phyloP scores from a whole-genome alignment of 768 basidiomycete genomes.

The Artomyces pyxidatus region DNA sequence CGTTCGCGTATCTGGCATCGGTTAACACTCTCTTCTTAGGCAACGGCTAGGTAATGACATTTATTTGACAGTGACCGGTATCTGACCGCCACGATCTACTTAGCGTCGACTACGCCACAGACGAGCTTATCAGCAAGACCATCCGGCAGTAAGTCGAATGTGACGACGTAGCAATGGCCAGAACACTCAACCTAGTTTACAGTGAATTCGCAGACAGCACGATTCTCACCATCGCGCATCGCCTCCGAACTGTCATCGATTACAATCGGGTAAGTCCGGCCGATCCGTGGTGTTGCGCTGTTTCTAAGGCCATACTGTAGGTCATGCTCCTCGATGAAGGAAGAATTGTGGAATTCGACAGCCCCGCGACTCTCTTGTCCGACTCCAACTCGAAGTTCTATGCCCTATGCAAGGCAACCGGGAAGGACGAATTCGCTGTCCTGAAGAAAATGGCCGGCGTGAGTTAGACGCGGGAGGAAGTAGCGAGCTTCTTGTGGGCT shows the following conservation, averaged over 20 bases:
- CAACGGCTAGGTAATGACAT: conserved; percentile 49
- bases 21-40: conserved; percentile 28
- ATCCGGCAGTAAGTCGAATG: conserved; percentile 70
- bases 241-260: conserved; percentile 72
- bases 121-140: conserved; percentile 78
- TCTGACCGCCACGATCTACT: too few relatives aligned
- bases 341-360: conserved; percentile 69
- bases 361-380: conserved; percentile 46
- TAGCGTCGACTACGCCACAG: conserved; percentile 80
- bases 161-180: too few relatives aligned
- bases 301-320: conserved; percentile 27
- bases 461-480: not conserved
- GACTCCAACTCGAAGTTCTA: conserved; percentile 57
- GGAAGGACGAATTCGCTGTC: conserved; percentile 59
- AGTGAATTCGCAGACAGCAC: conserved; percentile 78
- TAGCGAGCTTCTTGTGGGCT: too few relatives aligned
- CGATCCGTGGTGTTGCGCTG: not conserved
- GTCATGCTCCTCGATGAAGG: conserved; percentile 77
- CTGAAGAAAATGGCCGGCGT: conserved; percentile 58
- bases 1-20: not conserved
- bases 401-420: conserved; percentile 64
- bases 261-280: conserved; percentile 62
- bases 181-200: conserved; percentile 1
- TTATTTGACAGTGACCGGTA: not conserved
- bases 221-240: conserved; percentile 78